Base-by-base conservation (phyloP, 2,329 filamentous ascomycete species). In the Cercospora beticola region DNA sequence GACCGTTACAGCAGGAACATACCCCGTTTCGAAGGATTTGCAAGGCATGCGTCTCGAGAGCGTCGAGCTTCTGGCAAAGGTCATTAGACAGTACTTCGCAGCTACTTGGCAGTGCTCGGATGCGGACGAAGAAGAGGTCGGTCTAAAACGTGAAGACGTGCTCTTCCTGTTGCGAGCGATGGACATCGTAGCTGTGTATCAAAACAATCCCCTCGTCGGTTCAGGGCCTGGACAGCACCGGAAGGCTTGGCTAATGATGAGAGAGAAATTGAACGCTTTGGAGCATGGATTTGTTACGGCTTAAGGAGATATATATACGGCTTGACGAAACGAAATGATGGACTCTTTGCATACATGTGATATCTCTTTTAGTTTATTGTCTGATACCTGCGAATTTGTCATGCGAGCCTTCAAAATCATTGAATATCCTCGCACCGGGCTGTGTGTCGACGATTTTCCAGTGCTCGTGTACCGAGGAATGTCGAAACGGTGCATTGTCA, bases 41-140 rank as follows among this genome's bases (percentile, higher is more conserved):
- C 66, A 72, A 57, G 71, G 65, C 16, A 72, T 74, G 73, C 70
- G 75, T 4, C 58, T 68, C 3, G 72, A 72, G 49, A 74, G 72
- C 54, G 72, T 75, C 4, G 72, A 74, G 52, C 64, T 76, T 5
- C 46, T 76, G 36, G 71, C 67, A 5, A 62, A 66, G 18, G 61
- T 72, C 9, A 58, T 74, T 5, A 46, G 62, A 18, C 68, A 67
- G 14, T 64, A 70, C 23, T 26, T 62, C 8, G 40, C 40, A 21
- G 21, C 36, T 62, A 9, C 21, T 6, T 14, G 60, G 23, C 58
- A n/a, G 8, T 5, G 12, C n/a, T 56, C 58, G 8, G 49, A 65
- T 23, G 18, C 36, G 16, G 56, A 49, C 23, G 61, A 40, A 40
- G 14, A 36, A 33, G 43, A 30, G 4, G 18, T 43, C 16, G 66